Evolutionary conservation across 768 basidiomycete genomes (phyloP).

Genomic region (Mrakia gelida): DNA sequence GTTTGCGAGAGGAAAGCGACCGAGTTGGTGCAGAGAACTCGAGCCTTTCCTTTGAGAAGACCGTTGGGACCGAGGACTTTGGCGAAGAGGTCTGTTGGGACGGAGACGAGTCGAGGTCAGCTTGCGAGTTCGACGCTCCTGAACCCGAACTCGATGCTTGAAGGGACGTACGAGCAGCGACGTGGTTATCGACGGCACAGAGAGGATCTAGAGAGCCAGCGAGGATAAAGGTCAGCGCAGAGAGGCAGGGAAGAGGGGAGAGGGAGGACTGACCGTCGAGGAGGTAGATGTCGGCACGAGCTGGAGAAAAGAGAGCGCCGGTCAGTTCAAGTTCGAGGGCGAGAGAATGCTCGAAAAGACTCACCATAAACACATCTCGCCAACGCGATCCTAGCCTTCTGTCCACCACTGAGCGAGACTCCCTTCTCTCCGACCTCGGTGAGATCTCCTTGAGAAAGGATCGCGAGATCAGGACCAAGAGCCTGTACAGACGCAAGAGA

Average conservation of each 20-base stretch:
- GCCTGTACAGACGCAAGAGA: slow-evolving; percentile 40
- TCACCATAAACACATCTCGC: slow-evolving; percentile 77
- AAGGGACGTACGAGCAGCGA: slow-evolving; percentile 31
- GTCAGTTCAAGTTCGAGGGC: background rate
- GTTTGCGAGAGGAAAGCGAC: slow-evolving; percentile 76
- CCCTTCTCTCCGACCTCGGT: slow-evolving; percentile 48
- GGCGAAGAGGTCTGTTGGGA: slow-evolving; percentile 49
- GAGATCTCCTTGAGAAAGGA: slow-evolving; percentile 71
- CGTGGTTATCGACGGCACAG: slow-evolving; percentile 54
- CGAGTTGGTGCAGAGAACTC: slow-evolving; percentile 80
- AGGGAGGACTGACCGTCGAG: slow-evolving; percentile 52
- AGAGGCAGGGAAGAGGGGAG: background rate
- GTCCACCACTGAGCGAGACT: slow-evolving; percentile 39
- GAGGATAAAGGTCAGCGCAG: background rate
- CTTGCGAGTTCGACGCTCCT: background rate
- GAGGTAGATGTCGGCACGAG: slow-evolving; percentile 83
- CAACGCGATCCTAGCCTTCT: slow-evolving; percentile 43
- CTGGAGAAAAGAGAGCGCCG: background rate
- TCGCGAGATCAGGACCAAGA: slow-evolving; percentile 68
- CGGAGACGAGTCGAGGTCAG: background rate
- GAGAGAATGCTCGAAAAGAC: background rate
- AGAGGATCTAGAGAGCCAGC: slow-evolving; percentile 59
- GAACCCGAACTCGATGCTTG: no score
- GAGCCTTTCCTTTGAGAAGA: slow-evolving; percentile 72
- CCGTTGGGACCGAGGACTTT: slow-evolving; percentile 82